phyloP scores from a whole-genome alignment of 768 basidiomycete genomes.

The Auricularia cornea region DNA sequence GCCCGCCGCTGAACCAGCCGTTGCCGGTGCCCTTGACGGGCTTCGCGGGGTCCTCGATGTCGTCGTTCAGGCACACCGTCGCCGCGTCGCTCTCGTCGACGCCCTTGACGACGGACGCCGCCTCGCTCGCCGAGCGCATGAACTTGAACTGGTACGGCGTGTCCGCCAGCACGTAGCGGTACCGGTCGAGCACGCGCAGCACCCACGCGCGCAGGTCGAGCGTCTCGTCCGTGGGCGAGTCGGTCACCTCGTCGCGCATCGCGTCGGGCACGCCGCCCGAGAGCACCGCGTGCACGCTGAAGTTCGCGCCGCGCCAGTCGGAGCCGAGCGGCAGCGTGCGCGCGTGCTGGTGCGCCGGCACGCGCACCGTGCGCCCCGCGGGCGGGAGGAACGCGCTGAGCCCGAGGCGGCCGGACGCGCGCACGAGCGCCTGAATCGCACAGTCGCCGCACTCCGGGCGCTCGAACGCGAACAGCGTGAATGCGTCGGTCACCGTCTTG shows the following conservation, averaged over 20 bases:
- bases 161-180: neutral
- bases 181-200: neutral
- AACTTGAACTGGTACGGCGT: neutral
- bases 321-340: neutral
- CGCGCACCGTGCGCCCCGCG: neutral
- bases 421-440: constrained; percentile 25
- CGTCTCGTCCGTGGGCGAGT: neutral
- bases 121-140: neutral
- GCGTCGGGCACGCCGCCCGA: neutral
- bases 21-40: neutral
- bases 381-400: constrained; percentile 29
- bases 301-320: neutral
- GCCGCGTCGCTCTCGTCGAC: neutral
- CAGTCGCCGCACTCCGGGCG: constrained; percentile 29
- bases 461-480: constrained; percentile 27
- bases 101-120: neutral
- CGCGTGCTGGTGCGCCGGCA: neutral
- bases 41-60: neutral
- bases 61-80: neutral
- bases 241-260: neutral
- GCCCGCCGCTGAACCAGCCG: neutral
- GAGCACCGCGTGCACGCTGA: neutral
- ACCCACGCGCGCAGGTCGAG: neutral
- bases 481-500: constrained; percentile 17
- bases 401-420: constrained; percentile 23